Evolutionary conservation across 1,284 basidiomycete genomes (phyloP).

Genomic region (Pseudomicrostroma phylloplanum): DNA sequence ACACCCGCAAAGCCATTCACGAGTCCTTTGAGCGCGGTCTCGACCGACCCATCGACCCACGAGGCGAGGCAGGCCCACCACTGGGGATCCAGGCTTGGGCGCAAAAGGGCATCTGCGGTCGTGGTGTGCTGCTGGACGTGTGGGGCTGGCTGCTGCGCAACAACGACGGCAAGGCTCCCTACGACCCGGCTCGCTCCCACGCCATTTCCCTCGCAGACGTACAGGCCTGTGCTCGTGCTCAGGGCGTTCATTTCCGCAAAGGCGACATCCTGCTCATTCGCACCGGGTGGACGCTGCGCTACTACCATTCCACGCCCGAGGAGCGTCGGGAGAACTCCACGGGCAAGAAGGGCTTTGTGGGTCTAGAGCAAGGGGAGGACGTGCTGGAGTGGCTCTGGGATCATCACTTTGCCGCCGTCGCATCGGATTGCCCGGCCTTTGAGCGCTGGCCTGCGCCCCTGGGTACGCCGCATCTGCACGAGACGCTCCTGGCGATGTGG

Average conservation of each 20-base stretch:
- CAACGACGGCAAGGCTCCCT: conserved; percentile 15
- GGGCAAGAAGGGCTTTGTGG: conserved; percentile 24
- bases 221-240: conserved; percentile 60
- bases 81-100: conserved; percentile 53
- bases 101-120: conserved; percentile 62
- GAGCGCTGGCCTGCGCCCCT: conserved; percentile 58
- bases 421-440: conserved; percentile 66
- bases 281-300: conserved; percentile 63
- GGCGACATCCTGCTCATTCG: conserved; percentile 37
- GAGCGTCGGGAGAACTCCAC: conserved; percentile 48
- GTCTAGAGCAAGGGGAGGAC: conserved; percentile 39
- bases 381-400: conserved; percentile 57
- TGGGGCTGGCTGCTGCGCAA: conserved; percentile 35
- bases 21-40: conserved; percentile 20
- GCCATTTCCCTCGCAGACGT: conserved; percentile 59
- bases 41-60: conserved; percentile 18
- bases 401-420: conserved; percentile 68
- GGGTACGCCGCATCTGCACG: conserved; percentile 26
- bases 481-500: conserved; percentile 26
- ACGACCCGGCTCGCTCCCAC: conserved; percentile 62
- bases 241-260: conserved; percentile 55
- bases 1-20: conserved; percentile 24
- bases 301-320: conserved; percentile 54
- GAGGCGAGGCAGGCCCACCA: conserved; percentile 18
- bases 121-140: conserved; percentile 65